Conservation (phyloP, 129 eudicot species). For the Saposhnikovia divaricata region DNA sequence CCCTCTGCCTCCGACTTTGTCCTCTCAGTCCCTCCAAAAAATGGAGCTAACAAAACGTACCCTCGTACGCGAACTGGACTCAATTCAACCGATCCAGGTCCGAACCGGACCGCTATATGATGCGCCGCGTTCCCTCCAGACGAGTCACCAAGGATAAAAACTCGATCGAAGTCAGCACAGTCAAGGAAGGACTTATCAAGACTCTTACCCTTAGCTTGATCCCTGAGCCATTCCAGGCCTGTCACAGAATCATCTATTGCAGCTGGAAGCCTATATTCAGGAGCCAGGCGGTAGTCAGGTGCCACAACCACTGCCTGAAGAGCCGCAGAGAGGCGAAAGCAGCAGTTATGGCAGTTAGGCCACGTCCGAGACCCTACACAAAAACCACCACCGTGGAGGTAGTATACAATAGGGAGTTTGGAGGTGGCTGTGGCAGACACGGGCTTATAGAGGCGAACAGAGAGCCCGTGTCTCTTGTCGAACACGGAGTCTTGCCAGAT, state of each 20-base stretch:
- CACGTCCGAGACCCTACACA: conserved; percentile 66
- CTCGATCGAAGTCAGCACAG: conserved; percentile 45
- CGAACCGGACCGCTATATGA: conserved; percentile 57
- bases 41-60: conserved; percentile 73
- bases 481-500: conserved; percentile 52
- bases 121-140: conserved; percentile 92
- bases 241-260: conserved; percentile 48
- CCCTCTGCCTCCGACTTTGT: conserved; percentile 73
- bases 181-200: conserved; percentile 22
- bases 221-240: conserved; percentile 52
- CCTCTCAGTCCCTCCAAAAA: conserved; percentile 70
- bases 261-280: conserved; percentile 83
- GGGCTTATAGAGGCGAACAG: conserved; percentile 73
- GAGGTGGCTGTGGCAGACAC: conserved; percentile 4
- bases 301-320: conserved; percentile 57
- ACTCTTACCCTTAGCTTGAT: conserved; percentile 25
- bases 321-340: conserved; percentile 53
- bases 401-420: conserved; percentile 50
- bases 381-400: conserved; percentile 83
- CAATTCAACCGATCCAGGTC: conserved; percentile 50
- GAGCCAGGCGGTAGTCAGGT: conserved; percentile 89
- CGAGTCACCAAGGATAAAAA: conserved; percentile 67
- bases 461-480: conserved; percentile 35
- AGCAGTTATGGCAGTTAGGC: conserved; percentile 63
- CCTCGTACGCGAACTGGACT: conserved; percentile 59